These are phyloP conservation scores for Zelopaecilomyces penicillatus DNA, from an alignment of 2,329 filamentous ascomycete species.

Conservation along the genomic window DNA sequence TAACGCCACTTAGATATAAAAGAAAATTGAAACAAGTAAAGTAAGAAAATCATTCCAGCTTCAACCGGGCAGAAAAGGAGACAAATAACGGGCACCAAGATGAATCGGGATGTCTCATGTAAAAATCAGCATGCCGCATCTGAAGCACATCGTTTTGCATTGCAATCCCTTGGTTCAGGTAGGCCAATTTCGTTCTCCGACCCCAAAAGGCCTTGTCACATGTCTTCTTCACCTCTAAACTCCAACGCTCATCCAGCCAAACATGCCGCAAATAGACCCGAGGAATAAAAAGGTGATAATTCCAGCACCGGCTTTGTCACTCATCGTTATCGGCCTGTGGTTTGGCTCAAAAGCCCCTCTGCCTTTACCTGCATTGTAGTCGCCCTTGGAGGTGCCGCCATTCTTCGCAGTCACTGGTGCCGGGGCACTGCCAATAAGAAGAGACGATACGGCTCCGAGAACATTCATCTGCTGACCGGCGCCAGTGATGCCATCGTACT, in stretches of 20 bases:
- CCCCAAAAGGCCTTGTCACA: slow-evolving; percentile 1
- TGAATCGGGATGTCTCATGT: too few relatives aligned
- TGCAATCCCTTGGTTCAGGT: too few relatives aligned
- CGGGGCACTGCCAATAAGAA: slow-evolving; percentile 35
- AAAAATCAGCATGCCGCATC: too few relatives aligned
- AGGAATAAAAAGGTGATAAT: slow-evolving; percentile 40
- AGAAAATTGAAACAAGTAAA: too few relatives aligned
- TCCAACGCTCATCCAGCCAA: slow-evolving; percentile 42
- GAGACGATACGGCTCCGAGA: slow-evolving; percentile 45
- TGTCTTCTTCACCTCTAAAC: slow-evolving; percentile 15
- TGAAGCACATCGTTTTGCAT: too few relatives aligned
- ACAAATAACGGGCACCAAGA: too few relatives aligned
- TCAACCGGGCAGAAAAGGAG: too few relatives aligned
- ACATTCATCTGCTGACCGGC: slow-evolving; percentile 55
- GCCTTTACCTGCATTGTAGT: slow-evolving; percentile 33
- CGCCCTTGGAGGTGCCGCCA: slow-evolving; percentile 43
- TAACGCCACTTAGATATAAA: too few relatives aligned
- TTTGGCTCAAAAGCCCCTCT: slow-evolving; percentile 25
- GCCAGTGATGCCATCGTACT: slow-evolving; percentile 46
- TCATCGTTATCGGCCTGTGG: slow-evolving; percentile 30
- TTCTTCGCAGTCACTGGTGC: slow-evolving; percentile 36
- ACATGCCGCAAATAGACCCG: slow-evolving; percentile 29
- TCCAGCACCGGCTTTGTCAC: slow-evolving; percentile 38
- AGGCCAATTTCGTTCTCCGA: background rate
- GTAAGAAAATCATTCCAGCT: too few relatives aligned